A percentile compares a stretch with the other conserved stretches of the same genome.
These are phyloP conservation scores for Pseudogymnoascus sp. DNA, from an alignment of 2,329 filamentous ascomycete genomes.

Conservation along the genomic window DNA sequence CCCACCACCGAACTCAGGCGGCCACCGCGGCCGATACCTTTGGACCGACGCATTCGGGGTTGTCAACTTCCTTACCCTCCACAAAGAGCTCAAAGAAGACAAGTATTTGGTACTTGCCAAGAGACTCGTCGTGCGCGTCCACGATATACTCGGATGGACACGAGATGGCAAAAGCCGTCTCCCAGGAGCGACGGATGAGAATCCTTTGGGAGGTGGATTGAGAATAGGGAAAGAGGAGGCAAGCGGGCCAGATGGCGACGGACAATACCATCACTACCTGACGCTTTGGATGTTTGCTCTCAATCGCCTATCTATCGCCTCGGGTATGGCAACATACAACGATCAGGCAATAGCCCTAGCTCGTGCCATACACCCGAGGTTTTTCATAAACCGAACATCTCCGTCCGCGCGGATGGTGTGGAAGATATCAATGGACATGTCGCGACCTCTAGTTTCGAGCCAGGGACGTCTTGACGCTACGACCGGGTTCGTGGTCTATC, in stretches of 20 bases:
- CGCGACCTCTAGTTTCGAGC: conserved; percentile 36
- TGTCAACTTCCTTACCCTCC: conserved; percentile 48
- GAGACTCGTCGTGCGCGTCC: conserved; percentile 41
- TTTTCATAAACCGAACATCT: conserved; percentile 29
- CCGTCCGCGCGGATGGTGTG: conserved; percentile 37
- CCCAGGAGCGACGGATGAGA: conserved; percentile 40
- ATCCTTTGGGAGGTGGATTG: conserved; percentile 45
- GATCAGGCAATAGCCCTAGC: conserved; percentile 43
- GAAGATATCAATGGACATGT: conserved; percentile 46
- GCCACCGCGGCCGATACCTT: conserved; percentile 49
- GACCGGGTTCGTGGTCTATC: conserved; percentile 43
- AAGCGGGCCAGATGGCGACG: conserved; percentile 42
- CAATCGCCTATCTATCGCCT: conserved; percentile 42
- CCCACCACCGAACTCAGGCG: conserved; percentile 39
- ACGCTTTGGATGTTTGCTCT: conserved; percentile 56
- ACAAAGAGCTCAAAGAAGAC: conserved; percentile 31
- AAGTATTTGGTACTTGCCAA: conserved; percentile 41
- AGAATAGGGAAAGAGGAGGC: conserved; percentile 47
- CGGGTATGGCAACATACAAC: conserved; percentile 39
- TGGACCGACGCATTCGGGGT: conserved; percentile 55
- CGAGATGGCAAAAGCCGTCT: conserved; percentile 39
- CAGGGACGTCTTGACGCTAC: conserved; percentile 49
- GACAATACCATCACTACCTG: conserved; percentile 54
- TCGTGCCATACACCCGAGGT: conserved; percentile 42
- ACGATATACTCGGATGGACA: conserved; percentile 43